phyloP scores from a whole-genome alignment of 768 basidiomycete genomes.

The Pleurotus giganteus region DNA sequence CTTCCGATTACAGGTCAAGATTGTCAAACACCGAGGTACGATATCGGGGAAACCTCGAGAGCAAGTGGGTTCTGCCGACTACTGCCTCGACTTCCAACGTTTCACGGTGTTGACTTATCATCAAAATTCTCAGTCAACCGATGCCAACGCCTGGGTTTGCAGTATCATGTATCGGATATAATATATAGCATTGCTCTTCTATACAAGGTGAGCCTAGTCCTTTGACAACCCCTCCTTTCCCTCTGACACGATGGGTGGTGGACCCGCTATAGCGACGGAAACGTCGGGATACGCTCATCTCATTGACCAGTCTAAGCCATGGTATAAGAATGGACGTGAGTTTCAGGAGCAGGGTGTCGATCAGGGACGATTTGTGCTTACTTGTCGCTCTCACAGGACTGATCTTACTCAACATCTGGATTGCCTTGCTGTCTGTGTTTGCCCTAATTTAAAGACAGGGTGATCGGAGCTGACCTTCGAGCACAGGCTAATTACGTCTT shows the following conservation, averaged over 20 bases:
- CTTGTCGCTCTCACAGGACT: slow-evolving; percentile 30
- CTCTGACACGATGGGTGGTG: slow-evolving; percentile 43
- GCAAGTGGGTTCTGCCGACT: slow-evolving; percentile 6
- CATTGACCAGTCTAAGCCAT: slow-evolving; percentile 46
- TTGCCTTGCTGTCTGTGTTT: slow-evolving; percentile 46
- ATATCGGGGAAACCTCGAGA: slow-evolving; percentile 7
- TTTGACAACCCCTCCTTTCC: not conserved
- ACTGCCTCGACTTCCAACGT: not conserved
- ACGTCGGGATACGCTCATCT: slow-evolving; percentile 40
- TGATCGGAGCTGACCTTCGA: not conserved
- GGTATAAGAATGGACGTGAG: slow-evolving; percentile 60
- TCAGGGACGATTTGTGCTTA: not conserved
- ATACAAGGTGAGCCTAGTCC: slow-evolving; percentile 30
- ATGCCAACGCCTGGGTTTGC: not conserved
- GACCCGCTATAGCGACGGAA: slow-evolving; percentile 31
- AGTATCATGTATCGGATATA: not conserved
- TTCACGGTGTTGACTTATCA: not conserved
- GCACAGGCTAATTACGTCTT: slow-evolving; percentile 7
- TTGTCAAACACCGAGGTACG: slow-evolving; percentile 1
- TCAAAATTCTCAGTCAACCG: not conserved
- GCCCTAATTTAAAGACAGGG: not conserved
- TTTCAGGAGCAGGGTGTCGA: not conserved
- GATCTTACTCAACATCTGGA: slow-evolving; percentile 53
- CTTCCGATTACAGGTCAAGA: not conserved
- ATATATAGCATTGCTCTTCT: slow-evolving; percentile 40